These are phyloP conservation scores for Fraxinus greggii DNA, from an alignment of 305 asterid species.

Conservation along the genomic window DNA sequence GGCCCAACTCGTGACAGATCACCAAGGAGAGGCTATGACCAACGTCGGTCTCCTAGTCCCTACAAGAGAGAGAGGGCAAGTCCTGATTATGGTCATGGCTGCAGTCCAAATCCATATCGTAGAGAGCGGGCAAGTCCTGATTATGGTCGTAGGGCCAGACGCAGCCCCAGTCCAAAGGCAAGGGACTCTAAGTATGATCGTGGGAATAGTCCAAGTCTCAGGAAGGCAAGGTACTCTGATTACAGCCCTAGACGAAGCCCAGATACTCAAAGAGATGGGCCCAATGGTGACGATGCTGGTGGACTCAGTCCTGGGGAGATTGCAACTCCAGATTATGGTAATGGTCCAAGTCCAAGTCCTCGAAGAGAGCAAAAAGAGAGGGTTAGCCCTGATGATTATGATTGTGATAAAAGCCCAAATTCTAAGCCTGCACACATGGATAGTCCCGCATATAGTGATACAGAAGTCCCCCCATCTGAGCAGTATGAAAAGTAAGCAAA, in stretches of 20 bases:
- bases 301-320: conserved; percentile 33
- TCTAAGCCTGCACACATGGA: conserved; percentile 23
- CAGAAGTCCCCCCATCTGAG: conserved; percentile 44
- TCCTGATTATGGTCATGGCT: conserved; percentile 52
- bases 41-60: conserved; percentile 56
- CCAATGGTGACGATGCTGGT: conserved; percentile 24
- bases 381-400: conserved; percentile 38
- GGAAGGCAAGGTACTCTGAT: conserved; percentile 36
- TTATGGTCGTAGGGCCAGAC: conserved; percentile 37
- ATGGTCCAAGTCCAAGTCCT: conserved; percentile 27
- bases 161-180: conserved; percentile 33
- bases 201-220: conserved; percentile 38
- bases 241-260: conserved; percentile 33
- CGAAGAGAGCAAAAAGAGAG: conserved; percentile 37
- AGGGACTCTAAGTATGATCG: conserved; percentile 37
- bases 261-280: conserved; percentile 40
- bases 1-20: conserved; percentile 53
- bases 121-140: conserved; percentile 37
- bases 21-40: conserved; percentile 55
- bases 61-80: conserved; percentile 60
- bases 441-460: conserved; percentile 47
- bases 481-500: conserved; percentile 40
- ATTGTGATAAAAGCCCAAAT: conserved; percentile 34
- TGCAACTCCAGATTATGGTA: conserved; percentile 38
- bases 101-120: conserved; percentile 46